phyloP scores from a whole-genome alignment of 2,329 filamentous ascomycete species.

The Cadophora gregata region DNA sequence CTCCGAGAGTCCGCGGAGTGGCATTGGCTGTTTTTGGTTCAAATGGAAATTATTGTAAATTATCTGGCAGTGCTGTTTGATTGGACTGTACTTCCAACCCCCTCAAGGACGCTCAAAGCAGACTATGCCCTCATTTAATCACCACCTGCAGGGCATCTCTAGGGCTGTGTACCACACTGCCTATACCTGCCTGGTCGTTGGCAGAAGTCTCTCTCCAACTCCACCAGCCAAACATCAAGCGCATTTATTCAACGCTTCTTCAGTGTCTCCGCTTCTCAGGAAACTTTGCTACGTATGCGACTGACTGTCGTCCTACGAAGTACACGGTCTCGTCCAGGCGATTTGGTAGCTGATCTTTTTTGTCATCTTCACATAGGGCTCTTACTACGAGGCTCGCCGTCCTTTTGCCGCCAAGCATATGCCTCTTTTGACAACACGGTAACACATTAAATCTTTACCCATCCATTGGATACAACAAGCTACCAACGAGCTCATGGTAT shows the following conservation, averaged over 20 bases:
- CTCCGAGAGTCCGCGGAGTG: background rate
- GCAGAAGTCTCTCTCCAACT: background rate
- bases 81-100: background rate
- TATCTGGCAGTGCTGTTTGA: background rate
- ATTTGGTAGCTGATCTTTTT: background rate
- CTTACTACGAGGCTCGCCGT: background rate
- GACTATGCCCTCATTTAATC: constrained; percentile 5
- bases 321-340: background rate
- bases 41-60: background rate
- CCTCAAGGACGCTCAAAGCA: background rate
- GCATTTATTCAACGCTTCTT: background rate
- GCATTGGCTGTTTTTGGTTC: background rate
- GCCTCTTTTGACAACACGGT: background rate
- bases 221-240: background rate
- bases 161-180: background rate
- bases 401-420: background rate
- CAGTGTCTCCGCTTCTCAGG: background rate
- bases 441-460: background rate
- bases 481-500: background rate
- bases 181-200: background rate
- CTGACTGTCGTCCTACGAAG: background rate
- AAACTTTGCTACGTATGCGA: background rate
- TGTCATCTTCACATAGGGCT: constrained; percentile 3
- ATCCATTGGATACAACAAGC: background rate
- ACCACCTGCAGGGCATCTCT: background rate